Percentiles rank a stretch among this genome's conserved stretches.
phyloP scores from a whole-genome alignment of 2,329 filamentous ascomycete species.

The Alternaria solani region DNA sequence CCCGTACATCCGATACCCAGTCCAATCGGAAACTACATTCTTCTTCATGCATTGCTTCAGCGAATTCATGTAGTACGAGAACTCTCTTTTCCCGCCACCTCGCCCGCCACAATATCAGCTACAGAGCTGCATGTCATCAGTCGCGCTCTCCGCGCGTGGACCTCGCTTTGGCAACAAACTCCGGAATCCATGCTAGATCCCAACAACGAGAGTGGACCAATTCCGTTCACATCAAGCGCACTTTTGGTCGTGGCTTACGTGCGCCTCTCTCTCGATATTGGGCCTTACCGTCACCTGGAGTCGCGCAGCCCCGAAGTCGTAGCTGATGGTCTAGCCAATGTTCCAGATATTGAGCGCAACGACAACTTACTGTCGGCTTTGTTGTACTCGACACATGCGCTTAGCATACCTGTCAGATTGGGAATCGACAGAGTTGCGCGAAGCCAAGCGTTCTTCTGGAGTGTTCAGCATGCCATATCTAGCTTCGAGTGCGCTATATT shows the following conservation, averaged over 20 bases:
- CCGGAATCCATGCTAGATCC: conserved; percentile 49
- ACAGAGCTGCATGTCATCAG: conserved; percentile 34
- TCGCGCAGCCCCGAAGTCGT: conserved; percentile 55
- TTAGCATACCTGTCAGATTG: conserved; percentile 64
- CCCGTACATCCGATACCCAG: conserved; percentile 39
- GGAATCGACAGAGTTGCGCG: conserved; percentile 64
- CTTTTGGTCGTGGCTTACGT: conserved; percentile 58
- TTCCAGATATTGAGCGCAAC: conserved; percentile 57
- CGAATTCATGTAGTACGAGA: conserved; percentile 41
- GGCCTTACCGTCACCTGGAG: conserved; percentile 55
- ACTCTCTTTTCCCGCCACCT: conserved; percentile 33
- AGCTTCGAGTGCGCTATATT: conserved; percentile 64
- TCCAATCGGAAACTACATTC: conserved; percentile 42
- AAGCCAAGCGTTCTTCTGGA: conserved; percentile 66
- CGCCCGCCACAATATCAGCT: conserved; percentile 27
- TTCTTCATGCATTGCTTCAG: conserved; percentile 42
- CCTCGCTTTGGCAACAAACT: conserved; percentile 46
- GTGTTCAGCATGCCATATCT: conserved; percentile 64
- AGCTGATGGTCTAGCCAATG: conserved; percentile 49
- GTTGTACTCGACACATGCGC: conserved; percentile 62
- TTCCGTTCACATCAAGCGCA: conserved; percentile 56
- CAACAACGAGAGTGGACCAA: conserved; percentile 48
- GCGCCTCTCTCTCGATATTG: conserved; percentile 57
- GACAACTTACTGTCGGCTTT: conserved; percentile 60
- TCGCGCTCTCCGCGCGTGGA: conserved; percentile 46